Evolutionary conservation across 2,329 filamentous ascomycete species (phyloP).

Genomic region (Mollisia scopiformis): DNA sequence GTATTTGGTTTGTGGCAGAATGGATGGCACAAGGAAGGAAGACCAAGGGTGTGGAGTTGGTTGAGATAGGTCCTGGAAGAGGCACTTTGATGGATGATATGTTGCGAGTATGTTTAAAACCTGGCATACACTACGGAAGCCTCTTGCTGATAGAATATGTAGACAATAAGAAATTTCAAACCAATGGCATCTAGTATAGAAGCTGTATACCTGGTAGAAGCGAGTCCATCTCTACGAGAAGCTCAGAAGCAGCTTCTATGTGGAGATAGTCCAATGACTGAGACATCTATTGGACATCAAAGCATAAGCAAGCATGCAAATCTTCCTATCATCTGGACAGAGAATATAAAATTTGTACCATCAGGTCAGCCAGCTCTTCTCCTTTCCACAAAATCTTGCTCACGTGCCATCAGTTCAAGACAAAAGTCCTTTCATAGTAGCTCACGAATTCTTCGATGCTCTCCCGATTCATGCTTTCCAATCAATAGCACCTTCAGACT

Average conservation of each 20-base stretch:
- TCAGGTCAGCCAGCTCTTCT: slow-evolving; percentile 16
- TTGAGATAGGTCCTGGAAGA: slow-evolving; percentile 92
- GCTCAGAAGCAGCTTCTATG: slow-evolving; percentile 84
- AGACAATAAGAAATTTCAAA: slow-evolving; percentile 87
- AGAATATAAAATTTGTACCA: slow-evolving; percentile 50
- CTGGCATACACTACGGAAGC: not conserved
- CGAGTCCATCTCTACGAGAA: slow-evolving; percentile 77
- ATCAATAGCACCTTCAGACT: slow-evolving; percentile 59
- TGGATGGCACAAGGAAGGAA: slow-evolving; percentile 90
- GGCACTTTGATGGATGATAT: slow-evolving; percentile 98
- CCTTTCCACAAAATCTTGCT: not conserved
- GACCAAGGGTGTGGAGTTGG: slow-evolving; percentile 76
- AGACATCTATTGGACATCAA: slow-evolving; percentile 74
- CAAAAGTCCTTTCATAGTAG: slow-evolving; percentile 88
- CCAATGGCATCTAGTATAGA: slow-evolving; percentile 77
- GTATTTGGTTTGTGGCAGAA: slow-evolving; percentile 93
- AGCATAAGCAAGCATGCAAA: slow-evolving; percentile 76
- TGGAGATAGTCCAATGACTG: slow-evolving; percentile 67
- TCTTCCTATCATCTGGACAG: slow-evolving; percentile 84
- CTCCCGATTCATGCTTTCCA: slow-evolving; percentile 96
- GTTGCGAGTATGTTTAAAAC: slow-evolving; percentile 66
- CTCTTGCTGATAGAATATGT: slow-evolving; percentile 21
- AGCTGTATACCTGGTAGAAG: slow-evolving; percentile 91
- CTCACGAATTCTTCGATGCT: slow-evolving; percentile 98
- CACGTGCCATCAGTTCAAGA: slow-evolving; percentile 53